These are phyloP conservation scores for Verticillium tricorpus DNA, from an alignment of 2,329 filamentous ascomycete genomes.

Conservation along the genomic window DNA sequence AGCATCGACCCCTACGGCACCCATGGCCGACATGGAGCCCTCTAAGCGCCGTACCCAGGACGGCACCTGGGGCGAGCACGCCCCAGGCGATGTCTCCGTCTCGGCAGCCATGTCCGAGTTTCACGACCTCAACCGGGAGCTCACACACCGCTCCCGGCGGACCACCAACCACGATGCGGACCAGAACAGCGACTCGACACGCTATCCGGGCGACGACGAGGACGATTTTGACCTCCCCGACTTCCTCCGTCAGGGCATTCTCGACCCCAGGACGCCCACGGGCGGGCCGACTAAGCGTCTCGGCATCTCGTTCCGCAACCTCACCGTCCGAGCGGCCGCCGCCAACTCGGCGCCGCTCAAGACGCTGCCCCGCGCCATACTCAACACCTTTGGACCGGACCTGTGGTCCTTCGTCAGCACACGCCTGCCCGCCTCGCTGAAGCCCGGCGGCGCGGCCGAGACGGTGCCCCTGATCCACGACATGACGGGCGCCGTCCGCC, in stretches of 20 bases:
- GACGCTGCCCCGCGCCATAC: conserved; percentile 67
- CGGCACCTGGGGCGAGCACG: conserved; percentile 20
- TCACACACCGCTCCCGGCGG: conserved; percentile 13
- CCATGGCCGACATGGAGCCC: conserved; percentile 2
- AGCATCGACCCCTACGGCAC: neutral
- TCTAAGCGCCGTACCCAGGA: conserved; percentile 6
- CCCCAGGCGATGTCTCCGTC: conserved; percentile 14
- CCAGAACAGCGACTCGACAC: conserved; percentile 10
- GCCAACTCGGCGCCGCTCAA: conserved; percentile 64
- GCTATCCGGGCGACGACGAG: conserved; percentile 30
- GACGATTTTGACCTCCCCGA: conserved; percentile 64
- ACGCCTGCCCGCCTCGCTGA: conserved; percentile 26
- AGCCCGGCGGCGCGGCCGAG: conserved; percentile 9
- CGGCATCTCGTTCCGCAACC: conserved; percentile 70
- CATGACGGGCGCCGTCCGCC: conserved; percentile 28
- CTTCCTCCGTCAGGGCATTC: conserved; percentile 70
- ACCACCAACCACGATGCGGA: conserved; percentile 2
- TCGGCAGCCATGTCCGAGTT: conserved; percentile 16
- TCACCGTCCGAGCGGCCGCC: conserved; percentile 69
- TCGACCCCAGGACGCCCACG: conserved; percentile 63
- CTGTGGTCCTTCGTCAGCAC: conserved; percentile 58
- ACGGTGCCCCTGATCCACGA: conserved; percentile 23
- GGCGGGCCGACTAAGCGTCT: conserved; percentile 70
- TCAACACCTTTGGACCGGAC: conserved; percentile 78
- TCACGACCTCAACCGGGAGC: conserved; percentile 16